Percentiles rank a stretch among this genome's conserved stretches.
phyloP scores from a whole-genome alignment of 208 protist genomes.

The Trypanosoma mega region DNA sequence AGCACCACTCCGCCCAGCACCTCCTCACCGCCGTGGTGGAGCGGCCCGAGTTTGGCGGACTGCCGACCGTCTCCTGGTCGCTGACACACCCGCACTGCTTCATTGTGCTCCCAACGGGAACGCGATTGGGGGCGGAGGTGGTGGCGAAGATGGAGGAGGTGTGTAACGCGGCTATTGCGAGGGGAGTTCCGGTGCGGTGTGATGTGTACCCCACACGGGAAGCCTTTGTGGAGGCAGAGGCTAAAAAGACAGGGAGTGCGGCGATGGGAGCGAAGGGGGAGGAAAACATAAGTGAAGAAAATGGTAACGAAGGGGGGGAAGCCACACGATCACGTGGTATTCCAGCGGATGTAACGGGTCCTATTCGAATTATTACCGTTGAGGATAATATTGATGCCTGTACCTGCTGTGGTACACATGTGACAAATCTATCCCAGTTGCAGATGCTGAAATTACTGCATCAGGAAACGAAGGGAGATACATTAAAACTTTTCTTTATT shows the following conservation, averaged over 20 bases:
- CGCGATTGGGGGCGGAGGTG: conserved; percentile 54
- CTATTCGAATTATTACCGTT: conserved; percentile 79
- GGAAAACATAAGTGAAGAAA: conserved; percentile 2
- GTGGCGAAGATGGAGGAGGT: conserved; percentile 44
- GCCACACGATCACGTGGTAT: conserved; percentile 60
- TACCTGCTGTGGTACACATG: conserved; percentile 90
- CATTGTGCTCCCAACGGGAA: conserved; percentile 66
- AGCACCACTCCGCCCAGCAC: conserved; percentile 93
- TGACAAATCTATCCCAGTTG: conserved; percentile 62
- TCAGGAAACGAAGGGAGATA: conserved; percentile 74
- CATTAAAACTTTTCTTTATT: conserved; percentile 79
- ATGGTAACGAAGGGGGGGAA: conserved; percentile 1
- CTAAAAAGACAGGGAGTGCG: too few relatives aligned
- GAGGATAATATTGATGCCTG: conserved; percentile 60
- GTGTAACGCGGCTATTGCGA: conserved; percentile 64
- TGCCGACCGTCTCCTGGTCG: conserved; percentile 82
- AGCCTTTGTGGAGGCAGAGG: too few relatives aligned
- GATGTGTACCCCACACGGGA: conserved; percentile 47
- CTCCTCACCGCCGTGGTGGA: conserved; percentile 80
- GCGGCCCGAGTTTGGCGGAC: conserved; percentile 33
- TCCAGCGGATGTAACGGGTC: conserved; percentile 67
- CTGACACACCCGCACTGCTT: conserved; percentile 71
- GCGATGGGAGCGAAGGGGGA: conserved; percentile 17
- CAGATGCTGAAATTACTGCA: conserved; percentile 77
- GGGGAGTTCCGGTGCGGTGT: conserved; percentile 42